A percentile compares a stretch with the other conserved stretches of the same genome.
Evolutionary conservation across 306 rosid genomes (phyloP).

Genomic region (Dryas alaskensis): DNA sequence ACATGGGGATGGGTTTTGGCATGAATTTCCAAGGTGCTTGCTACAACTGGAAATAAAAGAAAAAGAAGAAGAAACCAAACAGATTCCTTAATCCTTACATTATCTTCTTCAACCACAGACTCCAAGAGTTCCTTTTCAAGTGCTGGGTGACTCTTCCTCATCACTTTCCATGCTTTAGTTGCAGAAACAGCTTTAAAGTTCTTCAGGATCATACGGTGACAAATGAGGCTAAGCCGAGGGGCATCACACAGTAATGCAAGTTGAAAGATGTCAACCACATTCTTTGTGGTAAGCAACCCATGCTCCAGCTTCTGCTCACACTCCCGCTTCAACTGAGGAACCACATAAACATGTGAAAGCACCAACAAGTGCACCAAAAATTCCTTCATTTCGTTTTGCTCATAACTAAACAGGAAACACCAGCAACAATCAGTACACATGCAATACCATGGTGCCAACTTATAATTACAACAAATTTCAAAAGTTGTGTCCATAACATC

Average conservation of each 20-base stretch:
- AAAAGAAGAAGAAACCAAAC: neutral
- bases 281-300: constrained; percentile 52
- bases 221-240: constrained; percentile 69
- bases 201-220: constrained; percentile 62
- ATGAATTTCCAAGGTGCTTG: neutral
- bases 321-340: constrained; percentile 74
- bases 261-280: constrained; percentile 72
- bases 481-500: neutral
- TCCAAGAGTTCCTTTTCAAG: constrained; percentile 58
- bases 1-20: constrained; percentile 6
- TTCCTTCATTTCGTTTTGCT: constrained; percentile 67
- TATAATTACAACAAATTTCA: neutral
- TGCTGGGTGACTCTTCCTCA: constrained; percentile 71
- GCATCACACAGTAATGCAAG: constrained; percentile 81
- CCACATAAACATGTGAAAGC: constrained; percentile 66
- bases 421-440: constrained; percentile 4
- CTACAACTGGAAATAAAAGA: neutral
- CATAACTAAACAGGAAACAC: constrained; percentile 46
- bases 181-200: constrained; percentile 56
- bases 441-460: neutral
- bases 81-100: constrained; percentile 57
- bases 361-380: constrained; percentile 57
- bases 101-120: constrained; percentile 53
- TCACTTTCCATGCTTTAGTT: constrained; percentile 72
- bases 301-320: constrained; percentile 56